Evolutionary conservation across 257 asterid genomes (phyloP).

Genomic region (Pogostemon cablin): DNA sequence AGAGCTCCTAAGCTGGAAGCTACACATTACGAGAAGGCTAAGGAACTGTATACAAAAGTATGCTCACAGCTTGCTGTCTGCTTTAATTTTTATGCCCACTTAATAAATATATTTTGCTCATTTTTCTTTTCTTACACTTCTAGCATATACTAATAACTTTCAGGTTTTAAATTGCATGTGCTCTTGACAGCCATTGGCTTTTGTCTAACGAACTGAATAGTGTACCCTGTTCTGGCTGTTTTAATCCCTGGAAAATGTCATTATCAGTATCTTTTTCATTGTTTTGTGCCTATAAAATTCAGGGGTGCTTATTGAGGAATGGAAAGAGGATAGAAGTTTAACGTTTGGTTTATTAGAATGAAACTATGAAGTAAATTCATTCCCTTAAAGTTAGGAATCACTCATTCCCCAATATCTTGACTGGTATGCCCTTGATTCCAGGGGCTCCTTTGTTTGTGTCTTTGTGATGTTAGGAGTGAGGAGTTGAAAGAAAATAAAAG

Average conservation of each 20-base stretch:
- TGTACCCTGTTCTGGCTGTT: background rate
- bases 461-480: no score
- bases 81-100: constrained; percentile 32
- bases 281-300: constrained; percentile 2
- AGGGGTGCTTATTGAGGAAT: no score
- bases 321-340: no score
- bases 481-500: no score
- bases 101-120: background rate
- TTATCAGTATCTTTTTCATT: constrained; percentile 5
- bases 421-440: no score
- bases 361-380: no score
- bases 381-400: no score
- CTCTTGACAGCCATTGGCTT: background rate
- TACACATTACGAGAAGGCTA: constrained; percentile 96
- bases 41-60: constrained; percentile 94
- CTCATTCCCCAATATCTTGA: no score
- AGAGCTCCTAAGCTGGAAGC: constrained; percentile 93
- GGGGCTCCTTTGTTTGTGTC: no score
- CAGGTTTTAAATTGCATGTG: constrained; percentile 3
- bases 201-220: background rate
- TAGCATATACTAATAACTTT: background rate
- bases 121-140: background rate
- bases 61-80: constrained; percentile 33
- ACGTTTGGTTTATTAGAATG: no score
- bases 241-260: constrained; percentile 18